A percentile compares a stretch with the other conserved stretches of the same genome.
Evolutionary conservation across 2,329 filamentous ascomycete species (phyloP).

Genomic region (Pestalotiopsis sp.): DNA sequence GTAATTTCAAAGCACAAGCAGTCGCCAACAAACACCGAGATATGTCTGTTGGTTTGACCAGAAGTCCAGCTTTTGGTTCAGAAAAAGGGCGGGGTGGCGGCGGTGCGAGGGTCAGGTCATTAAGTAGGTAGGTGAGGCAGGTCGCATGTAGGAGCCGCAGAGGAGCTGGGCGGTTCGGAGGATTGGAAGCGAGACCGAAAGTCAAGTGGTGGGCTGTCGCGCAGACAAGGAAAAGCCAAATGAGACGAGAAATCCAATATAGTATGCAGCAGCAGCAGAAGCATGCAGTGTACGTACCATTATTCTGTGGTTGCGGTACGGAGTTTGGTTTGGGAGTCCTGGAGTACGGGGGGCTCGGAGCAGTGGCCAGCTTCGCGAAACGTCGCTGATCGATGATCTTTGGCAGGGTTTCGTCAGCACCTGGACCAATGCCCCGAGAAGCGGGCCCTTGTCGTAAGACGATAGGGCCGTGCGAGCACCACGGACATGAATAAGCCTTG

Average conservation of each 20-base stretch:
- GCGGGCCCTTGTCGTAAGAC: background rate
- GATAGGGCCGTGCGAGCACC: conserved; percentile 15
- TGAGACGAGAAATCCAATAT: background rate
- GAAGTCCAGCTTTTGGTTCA: conserved; percentile 14
- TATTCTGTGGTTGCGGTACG: background rate
- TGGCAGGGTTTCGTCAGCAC: conserved; percentile 11
- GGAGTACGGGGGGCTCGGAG: background rate
- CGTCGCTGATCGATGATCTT: conserved; percentile 8
- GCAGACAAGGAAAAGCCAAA: background rate
- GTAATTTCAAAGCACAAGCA: background rate
- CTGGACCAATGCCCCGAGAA: background rate
- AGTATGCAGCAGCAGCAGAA: background rate
- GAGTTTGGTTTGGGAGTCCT: background rate
- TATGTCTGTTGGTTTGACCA: conserved; percentile 4
- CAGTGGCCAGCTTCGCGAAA: conserved; percentile 3
- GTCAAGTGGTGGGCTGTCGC: background rate
- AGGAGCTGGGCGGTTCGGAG: background rate
- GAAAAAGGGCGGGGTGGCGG: background rate
- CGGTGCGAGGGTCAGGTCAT: background rate
- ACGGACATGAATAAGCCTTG: conserved; percentile 1
- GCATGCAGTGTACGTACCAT: background rate
- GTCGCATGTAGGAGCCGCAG: background rate
- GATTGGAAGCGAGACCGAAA: background rate
- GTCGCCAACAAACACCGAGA: background rate
- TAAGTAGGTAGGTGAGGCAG: background rate